Evolutionary conservation across 345 rosid species (phyloP).

Genomic region (Alliaria petiolata): DNA sequence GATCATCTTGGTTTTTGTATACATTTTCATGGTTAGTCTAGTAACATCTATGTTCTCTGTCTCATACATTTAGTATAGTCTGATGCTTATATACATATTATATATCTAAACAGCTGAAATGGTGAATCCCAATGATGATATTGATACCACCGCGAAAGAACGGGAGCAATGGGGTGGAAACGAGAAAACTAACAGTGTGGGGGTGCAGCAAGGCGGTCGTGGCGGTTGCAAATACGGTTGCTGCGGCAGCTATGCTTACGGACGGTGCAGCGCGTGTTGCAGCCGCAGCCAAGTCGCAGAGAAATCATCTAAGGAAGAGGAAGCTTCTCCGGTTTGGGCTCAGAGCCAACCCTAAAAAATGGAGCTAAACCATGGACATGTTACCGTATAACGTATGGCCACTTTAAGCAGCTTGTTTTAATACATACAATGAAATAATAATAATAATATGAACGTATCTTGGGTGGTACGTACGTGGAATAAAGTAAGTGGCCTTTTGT

Average conservation of each 20-base stretch:
- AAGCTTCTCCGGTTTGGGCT: slow-evolving; percentile 8
- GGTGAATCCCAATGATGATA: background rate
- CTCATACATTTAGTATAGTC: background rate
- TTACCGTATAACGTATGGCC: slow-evolving; percentile 2
- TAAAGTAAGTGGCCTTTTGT: too few species aligned
- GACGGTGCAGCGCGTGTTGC: too few species aligned
- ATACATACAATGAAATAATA: background rate
- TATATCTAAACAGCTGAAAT: background rate
- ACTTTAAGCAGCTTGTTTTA: background rate
- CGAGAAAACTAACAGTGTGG: too few species aligned
- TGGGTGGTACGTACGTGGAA: too few species aligned
- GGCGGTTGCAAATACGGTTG: too few species aligned
- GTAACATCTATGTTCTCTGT: background rate
- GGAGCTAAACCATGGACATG: background rate
- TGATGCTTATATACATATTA: background rate
- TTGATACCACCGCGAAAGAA: background rate
- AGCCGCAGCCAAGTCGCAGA: background rate
- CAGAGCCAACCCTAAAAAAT: background rate
- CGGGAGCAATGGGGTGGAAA: background rate
- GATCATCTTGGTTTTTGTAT: background rate
- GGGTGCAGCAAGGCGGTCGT: too few species aligned
- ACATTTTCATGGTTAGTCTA: background rate
- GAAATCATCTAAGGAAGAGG: background rate
- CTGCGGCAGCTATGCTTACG: too few species aligned
- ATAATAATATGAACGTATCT: too few species aligned